These are phyloP conservation scores for Carallia pectinifolia DNA, from an alignment of 345 rosid genomes.

Conservation along the genomic window DNA sequence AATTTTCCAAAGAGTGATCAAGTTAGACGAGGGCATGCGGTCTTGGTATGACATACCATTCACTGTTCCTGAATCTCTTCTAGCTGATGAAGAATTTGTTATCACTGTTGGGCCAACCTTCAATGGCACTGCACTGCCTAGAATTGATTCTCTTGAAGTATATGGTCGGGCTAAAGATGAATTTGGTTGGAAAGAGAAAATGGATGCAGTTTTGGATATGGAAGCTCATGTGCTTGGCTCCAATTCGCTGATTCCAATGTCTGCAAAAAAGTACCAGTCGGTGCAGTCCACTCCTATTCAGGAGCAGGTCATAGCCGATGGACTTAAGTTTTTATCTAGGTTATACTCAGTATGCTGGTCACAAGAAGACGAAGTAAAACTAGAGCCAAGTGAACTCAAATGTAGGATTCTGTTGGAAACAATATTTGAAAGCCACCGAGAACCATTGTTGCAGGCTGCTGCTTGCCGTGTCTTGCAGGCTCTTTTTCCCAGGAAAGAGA, in stretches of 20 bases:
- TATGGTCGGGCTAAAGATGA: conserved; percentile 98
- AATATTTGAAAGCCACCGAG: conserved; percentile 89
- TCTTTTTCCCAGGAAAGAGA: conserved; percentile 74
- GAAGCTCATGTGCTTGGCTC: conserved; percentile 93
- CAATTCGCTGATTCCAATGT: conserved; percentile 57
- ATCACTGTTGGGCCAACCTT: conserved; percentile 80
- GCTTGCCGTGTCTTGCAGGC: conserved; percentile 89
- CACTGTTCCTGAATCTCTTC: conserved; percentile 91
- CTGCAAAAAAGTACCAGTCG: conserved; percentile 63
- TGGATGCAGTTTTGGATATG: conserved; percentile 87
- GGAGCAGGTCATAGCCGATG: conserved; percentile 93
- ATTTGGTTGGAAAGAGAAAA: conserved; percentile 99
- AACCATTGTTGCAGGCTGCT: conserved; percentile 84
- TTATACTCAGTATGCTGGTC: conserved; percentile 53
- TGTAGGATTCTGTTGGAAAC: conserved; percentile 78
- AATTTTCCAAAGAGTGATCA: conserved; percentile 85
- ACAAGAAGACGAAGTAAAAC: conserved; percentile 54
- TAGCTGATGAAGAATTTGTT: conserved; percentile 93
- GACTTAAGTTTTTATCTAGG: conserved; percentile 77
- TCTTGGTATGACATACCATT: conserved; percentile 99
- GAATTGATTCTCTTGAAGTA: conserved; percentile 92
- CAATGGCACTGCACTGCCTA: conserved; percentile 72
- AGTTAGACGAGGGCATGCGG: conserved; percentile 93
- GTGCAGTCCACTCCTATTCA: conserved; percentile 66
- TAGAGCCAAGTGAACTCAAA: conserved; percentile 56